A percentile compares a stretch with the other conserved stretches of the same genome.
Conservation (phyloP, 106 monocot species). For the Dendrobium catenatum region DNA sequence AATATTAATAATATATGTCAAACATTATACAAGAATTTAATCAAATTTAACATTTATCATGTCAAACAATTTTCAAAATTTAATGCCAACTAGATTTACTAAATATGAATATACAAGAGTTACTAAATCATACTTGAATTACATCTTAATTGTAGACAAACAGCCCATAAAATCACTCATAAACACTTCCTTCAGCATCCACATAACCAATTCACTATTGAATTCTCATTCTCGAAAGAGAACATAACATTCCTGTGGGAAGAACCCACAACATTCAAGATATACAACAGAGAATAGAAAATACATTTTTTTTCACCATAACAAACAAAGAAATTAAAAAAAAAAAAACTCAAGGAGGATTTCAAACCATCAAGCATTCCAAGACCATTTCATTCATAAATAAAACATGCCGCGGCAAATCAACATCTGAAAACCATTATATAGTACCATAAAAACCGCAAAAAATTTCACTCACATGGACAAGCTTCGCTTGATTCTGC, state of each 20-base stretch:
- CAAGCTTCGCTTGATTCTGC: slow-evolving; percentile 71
- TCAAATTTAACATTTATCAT: too few relatives aligned
- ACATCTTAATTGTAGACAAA: too few relatives aligned
- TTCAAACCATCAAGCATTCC: neutral
- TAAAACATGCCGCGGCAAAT: neutral
- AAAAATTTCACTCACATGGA: slow-evolving; percentile 55
- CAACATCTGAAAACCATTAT: neutral
- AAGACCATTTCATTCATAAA: neutral
- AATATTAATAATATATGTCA: too few relatives aligned
- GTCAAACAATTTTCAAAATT: too few relatives aligned
- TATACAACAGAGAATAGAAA: neutral
- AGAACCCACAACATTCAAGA: neutral
- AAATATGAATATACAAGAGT: too few relatives aligned
- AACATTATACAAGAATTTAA: too few relatives aligned
- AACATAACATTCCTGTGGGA: neutral
- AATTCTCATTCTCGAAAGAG: neutral
- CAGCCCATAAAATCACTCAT: neutral
- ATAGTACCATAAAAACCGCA: neutral
- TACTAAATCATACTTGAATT: too few relatives aligned
- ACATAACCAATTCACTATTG: neutral
- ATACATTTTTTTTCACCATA: neutral
- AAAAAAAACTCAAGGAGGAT: neutral
- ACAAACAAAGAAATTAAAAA: neutral
- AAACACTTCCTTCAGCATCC: neutral
- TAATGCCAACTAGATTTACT: too few relatives aligned